These are phyloP conservation scores for Ogataea angusta DNA, from an alignment of 805 yeast species.

Conservation along the genomic window DNA sequence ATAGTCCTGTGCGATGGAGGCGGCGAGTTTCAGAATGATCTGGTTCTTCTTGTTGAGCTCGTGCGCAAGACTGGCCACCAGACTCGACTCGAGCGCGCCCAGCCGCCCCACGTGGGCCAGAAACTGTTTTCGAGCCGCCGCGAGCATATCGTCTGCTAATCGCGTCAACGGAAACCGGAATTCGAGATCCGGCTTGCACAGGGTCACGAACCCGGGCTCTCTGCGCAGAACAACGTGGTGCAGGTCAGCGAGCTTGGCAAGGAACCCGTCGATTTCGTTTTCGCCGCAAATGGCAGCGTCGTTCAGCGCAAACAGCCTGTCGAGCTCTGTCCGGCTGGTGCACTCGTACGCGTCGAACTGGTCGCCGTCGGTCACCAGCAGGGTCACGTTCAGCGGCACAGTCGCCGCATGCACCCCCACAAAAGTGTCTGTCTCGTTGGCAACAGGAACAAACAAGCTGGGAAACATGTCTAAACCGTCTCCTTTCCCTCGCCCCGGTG, in stretches of 20 bases:
- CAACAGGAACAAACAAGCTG: not conserved
- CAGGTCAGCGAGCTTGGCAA: constrained; percentile 2
- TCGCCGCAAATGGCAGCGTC: constrained; percentile 7
- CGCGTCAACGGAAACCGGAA: constrained; percentile 11
- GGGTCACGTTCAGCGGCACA: constrained; percentile 2
- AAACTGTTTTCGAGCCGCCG: not conserved
- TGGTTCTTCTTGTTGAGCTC: constrained; percentile 21
- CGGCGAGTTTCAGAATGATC: constrained; percentile 22
- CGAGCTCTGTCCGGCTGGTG: constrained; percentile 1
- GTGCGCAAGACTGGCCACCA: constrained; percentile 10
- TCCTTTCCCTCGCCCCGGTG: constrained; percentile 4
- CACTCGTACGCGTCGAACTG: constrained; percentile 8
- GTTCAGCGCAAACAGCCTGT: constrained; percentile 9
- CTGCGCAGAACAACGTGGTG: not conserved
- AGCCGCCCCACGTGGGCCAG: constrained; percentile 7
- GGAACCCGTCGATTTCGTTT: constrained; percentile 4
- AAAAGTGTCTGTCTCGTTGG: not conserved
- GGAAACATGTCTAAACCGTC: constrained; percentile 1
- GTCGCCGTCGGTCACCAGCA: constrained; percentile 8
- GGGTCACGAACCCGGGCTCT: not conserved
- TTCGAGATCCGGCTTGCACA: constrained; percentile 12
- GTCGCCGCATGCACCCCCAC: constrained; percentile 2
- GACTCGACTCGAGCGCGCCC: constrained; percentile 12
- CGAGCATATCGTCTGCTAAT: not conserved
- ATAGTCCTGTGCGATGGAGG: constrained; percentile 22